Conservation (phyloP, 345 rosid species). For the Citrus cavaleriei region DNA sequence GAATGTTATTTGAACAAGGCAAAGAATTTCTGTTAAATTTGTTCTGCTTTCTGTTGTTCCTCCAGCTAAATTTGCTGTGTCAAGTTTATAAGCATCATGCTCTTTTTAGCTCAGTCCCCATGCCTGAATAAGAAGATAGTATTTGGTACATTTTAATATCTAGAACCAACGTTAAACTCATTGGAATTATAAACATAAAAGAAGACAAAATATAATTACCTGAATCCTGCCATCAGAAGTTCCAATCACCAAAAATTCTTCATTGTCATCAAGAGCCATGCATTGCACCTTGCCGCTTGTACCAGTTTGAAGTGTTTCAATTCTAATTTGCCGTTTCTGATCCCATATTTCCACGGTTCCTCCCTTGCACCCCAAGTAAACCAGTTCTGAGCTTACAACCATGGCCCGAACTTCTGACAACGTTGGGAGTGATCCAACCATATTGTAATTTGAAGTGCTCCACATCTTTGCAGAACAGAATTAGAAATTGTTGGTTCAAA, state of each 20-base stretch:
- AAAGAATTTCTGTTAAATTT: slow-evolving; percentile 2
- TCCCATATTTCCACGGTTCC: slow-evolving; percentile 68
- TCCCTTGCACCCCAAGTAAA: slow-evolving; percentile 61
- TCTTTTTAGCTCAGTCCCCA: slow-evolving; percentile 50
- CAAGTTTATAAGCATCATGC: not conserved
- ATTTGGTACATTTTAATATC: too few relatives aligned
- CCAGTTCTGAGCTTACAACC: slow-evolving; percentile 47
- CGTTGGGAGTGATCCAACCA: slow-evolving; percentile 44
- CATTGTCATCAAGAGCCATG: slow-evolving; percentile 49
- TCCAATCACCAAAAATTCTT: slow-evolving; percentile 54
- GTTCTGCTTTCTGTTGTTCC: not conserved
- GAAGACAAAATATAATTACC: slow-evolving; percentile 22
- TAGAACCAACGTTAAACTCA: too few relatives aligned
- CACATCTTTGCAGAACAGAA: slow-evolving; percentile 40
- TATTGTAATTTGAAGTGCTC: slow-evolving; percentile 39
- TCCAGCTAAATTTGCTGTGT: not conserved
- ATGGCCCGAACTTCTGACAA: slow-evolving; percentile 45
- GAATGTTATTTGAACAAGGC: slow-evolving; percentile 1
- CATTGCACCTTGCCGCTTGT: slow-evolving; percentile 37
- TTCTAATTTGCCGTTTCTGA: slow-evolving; percentile 42
- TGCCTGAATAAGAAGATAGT: slow-evolving; percentile 36
- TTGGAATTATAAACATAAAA: not conserved
- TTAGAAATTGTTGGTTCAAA: not conserved
- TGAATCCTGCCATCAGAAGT: slow-evolving; percentile 63
- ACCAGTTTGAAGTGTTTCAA: slow-evolving; percentile 43